Percentiles rank a stretch among this genome's conserved stretches.
These are phyloP conservation scores for Oryza glumipatula DNA, from an alignment of 176 grass and related monocot genomes.

Conservation along the genomic window DNA sequence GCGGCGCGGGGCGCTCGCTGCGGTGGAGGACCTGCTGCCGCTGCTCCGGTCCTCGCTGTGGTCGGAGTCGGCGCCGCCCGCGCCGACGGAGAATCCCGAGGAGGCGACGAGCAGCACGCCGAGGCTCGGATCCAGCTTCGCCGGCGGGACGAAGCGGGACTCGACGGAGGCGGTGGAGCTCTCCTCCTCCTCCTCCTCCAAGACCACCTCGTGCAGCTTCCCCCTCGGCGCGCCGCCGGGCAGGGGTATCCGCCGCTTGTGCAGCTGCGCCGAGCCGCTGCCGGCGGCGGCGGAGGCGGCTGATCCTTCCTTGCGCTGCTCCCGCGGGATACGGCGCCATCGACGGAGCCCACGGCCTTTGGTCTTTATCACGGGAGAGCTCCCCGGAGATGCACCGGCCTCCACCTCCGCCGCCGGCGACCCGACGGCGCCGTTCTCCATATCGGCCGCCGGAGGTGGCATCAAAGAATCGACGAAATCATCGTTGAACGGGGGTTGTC, in stretches of 20 bases:
- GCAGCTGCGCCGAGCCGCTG: constrained; percentile 41
- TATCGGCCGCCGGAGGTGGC: not conserved
- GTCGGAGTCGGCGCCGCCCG: constrained; percentile 59
- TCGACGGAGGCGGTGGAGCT: constrained; percentile 63
- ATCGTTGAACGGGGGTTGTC: not conserved
- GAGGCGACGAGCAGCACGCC: constrained; percentile 42
- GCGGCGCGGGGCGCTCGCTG: constrained; percentile 53
- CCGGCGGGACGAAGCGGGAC: constrained; percentile 51
- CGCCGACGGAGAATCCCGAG: constrained; percentile 61
- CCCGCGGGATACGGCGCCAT: constrained; percentile 62
- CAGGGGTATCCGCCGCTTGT: constrained; percentile 56
- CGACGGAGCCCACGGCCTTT: constrained; percentile 48
- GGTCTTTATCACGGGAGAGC: not conserved
- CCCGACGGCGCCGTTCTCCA: constrained; percentile 9
- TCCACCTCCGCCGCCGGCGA: not conserved
- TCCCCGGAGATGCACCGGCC: not conserved
- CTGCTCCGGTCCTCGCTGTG: constrained; percentile 67
- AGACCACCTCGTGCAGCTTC: constrained; percentile 24
- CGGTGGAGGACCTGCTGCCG: constrained; percentile 69
- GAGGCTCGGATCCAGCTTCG: constrained; percentile 44
- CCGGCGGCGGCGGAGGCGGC: not conserved
- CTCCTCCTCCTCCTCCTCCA: constrained; percentile 28
- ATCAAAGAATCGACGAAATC: not conserved
- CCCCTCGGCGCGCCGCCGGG: constrained; percentile 20
- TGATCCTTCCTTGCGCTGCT: constrained; percentile 26